phyloP scores from a whole-genome alignment of 2,329 filamentous ascomycete genomes.

The Pseudofabraea citricarpa region DNA sequence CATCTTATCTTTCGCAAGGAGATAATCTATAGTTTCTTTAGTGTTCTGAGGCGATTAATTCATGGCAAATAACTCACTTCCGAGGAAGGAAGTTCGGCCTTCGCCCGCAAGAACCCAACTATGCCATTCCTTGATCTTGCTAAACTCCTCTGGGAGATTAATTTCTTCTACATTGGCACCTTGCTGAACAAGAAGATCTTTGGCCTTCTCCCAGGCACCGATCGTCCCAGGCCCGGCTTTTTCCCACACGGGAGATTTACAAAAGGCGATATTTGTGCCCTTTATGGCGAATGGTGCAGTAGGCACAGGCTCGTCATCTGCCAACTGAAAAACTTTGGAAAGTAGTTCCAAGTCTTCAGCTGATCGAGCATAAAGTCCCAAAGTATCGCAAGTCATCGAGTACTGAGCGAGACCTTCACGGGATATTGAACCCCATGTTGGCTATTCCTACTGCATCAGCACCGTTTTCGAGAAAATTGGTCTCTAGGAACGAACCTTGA shows the following conservation, averaged over 20 bases:
- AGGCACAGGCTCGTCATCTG: constrained; percentile 39
- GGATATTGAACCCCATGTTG: constrained; percentile 59
- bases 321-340: constrained; percentile 46
- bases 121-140: constrained; percentile 44
- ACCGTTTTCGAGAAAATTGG: background rate
- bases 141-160: constrained; percentile 42
- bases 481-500: constrained; percentile 39
- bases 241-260: constrained; percentile 46
- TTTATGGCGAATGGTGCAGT: constrained; percentile 30
- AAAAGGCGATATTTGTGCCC: constrained; percentile 46
- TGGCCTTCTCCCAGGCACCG: constrained; percentile 35
- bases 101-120: constrained; percentile 42
- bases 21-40: constrained; percentile 39
- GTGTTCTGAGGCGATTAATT: background rate
- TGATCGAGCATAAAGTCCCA: constrained; percentile 55
- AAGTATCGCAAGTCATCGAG: constrained; percentile 54
- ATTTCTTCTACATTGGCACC: constrained; percentile 53
- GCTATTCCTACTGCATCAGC: constrained; percentile 22
- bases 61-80: constrained; percentile 7
- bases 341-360: constrained; percentile 55
- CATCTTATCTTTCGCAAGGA: constrained; percentile 38
- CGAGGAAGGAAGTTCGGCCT: constrained; percentile 44
- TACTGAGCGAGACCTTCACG: constrained; percentile 57
- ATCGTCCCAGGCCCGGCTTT: constrained; percentile 37
- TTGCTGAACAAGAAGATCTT: constrained; percentile 32